Evolutionary conservation across 2,329 filamentous ascomycete species (phyloP), one percentile per base, ranked within the genome.

Genomic region (Ophiostoma australiae): DNA sequence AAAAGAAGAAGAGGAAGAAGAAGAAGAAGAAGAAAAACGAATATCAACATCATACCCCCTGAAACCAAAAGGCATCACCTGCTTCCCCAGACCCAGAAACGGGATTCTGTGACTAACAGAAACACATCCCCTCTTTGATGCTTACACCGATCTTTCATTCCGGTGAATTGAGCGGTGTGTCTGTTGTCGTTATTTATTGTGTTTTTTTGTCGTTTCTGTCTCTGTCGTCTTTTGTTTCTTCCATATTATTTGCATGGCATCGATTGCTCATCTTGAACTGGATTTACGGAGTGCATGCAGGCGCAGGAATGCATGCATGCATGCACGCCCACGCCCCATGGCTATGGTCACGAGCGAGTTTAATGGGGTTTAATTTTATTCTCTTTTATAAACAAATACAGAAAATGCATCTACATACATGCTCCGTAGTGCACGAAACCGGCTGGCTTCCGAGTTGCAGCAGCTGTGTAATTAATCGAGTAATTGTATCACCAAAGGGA

Each of bases 241-340:
- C 37, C n/a, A n/a, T 39, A 39, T 8, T 39, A 39, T 39, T 39
- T 11, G 37, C 1, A 39, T 39, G 37, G 37, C 8, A 39, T 39
- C n/a, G n/a, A 31, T 39, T 39, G 13, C 37, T 39, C 37, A 8
- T 44, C 41, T 44, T 6, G 44, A 48, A 31, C 27, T 3, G 27
- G 39, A 8, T 11, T 31, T 58, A 23, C 35, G 35, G 63, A 39
- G 63, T 66, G 63, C 63, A 66, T 66, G 35, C 35, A 13, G 31
- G 5, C n/a, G 48, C 20, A 27, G n/a, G n/a, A 58, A 27, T 58
- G n/a, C 39, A 41, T 33, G 27, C 39, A 41, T 33, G 27, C 55
- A 63, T 35, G 58, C 58, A 35, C 52, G 37, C 61, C 33, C 61
- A 65, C 33, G 17, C 61, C 61, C 63, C 63, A 66, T 66, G 63